phyloP scores from a whole-genome alignment of 192 early-diverging fungal species.

The Entomortierella chlamydospora region DNA sequence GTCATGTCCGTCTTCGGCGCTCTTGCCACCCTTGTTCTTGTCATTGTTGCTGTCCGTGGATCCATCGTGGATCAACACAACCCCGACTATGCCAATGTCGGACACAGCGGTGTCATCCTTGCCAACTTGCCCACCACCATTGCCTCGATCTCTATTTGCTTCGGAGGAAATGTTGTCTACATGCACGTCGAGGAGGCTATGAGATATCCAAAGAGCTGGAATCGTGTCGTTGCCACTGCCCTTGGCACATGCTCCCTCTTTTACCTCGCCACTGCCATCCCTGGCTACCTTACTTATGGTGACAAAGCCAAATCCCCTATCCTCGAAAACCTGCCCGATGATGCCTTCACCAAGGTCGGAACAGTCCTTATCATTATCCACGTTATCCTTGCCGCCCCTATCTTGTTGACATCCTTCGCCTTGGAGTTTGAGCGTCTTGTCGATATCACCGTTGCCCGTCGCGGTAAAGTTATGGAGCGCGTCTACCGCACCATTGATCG shows the following conservation, averaged over 20 bases:
- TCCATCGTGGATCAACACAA: conserved; percentile 61
- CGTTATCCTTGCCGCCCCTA: conserved; percentile 83
- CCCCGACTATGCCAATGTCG: conserved; percentile 33
- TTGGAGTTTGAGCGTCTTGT: conserved; percentile 78
- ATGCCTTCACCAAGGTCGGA: conserved; percentile 68
- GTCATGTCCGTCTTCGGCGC: conserved; percentile 81
- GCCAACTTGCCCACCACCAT: conserved; percentile 80
- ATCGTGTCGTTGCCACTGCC: conserved; percentile 70
- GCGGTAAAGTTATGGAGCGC: conserved; percentile 62
- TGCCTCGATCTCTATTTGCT: conserved; percentile 86
- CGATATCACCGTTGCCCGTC: conserved; percentile 69
- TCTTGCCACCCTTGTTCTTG: conserved; percentile 76
- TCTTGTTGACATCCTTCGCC: conserved; percentile 79
- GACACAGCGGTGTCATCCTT: conserved; percentile 68
- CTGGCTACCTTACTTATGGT: conserved; percentile 84
- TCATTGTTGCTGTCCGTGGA: conserved; percentile 75
- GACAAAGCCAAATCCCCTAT: conserved; percentile 75
- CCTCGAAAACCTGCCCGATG: conserved; percentile 74
- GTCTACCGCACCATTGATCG: conserved; percentile 68
- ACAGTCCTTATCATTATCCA: conserved; percentile 83
- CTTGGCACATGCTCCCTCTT: conserved; percentile 74
- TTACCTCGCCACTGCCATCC: conserved; percentile 75
- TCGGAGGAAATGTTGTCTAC: conserved; percentile 85
- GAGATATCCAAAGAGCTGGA: conserved; percentile 75
- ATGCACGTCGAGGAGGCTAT: conserved; percentile 88